Base-by-base conservation (phyloP, 2,329 filamentous ascomycete genomes). In the Trichoderma pleuroti region DNA sequence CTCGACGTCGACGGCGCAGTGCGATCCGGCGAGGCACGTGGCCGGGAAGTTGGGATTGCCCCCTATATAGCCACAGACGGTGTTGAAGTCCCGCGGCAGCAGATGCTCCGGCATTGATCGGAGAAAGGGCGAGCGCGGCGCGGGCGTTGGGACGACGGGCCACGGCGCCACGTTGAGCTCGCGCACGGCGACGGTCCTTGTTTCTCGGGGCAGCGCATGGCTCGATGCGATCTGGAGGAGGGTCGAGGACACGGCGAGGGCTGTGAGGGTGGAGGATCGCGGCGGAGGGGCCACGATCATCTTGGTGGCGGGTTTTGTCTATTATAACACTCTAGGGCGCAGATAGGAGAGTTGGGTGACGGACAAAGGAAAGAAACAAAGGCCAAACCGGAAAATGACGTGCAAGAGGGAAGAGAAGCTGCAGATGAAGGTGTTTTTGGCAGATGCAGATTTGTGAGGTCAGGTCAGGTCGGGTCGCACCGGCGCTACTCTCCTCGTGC, bases 51-150 rank as follows among this genome's bases (percentile, higher is more conserved):
- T 78, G 1, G 83, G 77, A 73, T 88, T 77, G 26, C 86, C 87
- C 72, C 83, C 84, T 75, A 90, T 82, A 77, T 84, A 90, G 54
- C 87, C 87, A 74, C 87, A 89, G 70, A 90, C 76, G 18, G 87
- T 89, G 77, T 87, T 87, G 66, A 80, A 76, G 71, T 85, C 81
- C 49, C 84, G 82, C 28, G 76, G 75, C 54, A 68, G 21, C 54
- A 42, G 39, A n/a, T 14, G 36, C 14, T 28, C 39, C n/a, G 65
- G 56, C 14, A 32, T 21, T 24, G 36, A 68, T 7, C 28, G n/a
- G 7, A 84, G 78, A 49, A 80, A 78, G 52, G 75, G 78, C 62
- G 78, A 75, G 24, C 32, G 32, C 5, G 84, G 84, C 18, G 81
- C 77, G 3, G 81, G 80, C 12, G 86, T 86, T 1, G 84, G 56